Conservation (phyloP, 169 alveolate species). For the Plasmodium sp. region DNA sequence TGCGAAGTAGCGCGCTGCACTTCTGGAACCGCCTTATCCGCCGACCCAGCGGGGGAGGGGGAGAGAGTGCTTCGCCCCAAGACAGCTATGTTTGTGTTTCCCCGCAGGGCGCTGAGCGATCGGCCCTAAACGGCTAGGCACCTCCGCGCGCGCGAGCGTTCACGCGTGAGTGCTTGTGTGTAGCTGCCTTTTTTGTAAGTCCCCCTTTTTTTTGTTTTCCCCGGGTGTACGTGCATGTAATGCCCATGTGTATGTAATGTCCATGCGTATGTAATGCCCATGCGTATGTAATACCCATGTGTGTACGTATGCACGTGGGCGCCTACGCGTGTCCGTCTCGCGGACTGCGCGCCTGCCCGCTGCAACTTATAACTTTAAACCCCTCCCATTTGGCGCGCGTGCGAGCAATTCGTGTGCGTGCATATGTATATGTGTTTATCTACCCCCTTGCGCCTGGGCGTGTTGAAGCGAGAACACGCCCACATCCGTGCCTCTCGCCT, state of each 20-base stretch:
- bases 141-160: neutral
- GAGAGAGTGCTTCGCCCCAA: neutral
- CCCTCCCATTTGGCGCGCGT: neutral
- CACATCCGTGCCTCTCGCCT: neutral
- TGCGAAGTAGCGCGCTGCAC: neutral
- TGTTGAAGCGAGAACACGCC: neutral
- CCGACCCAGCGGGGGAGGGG: neutral
- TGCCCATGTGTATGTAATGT: neutral
- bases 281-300: neutral
- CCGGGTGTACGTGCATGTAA: neutral
- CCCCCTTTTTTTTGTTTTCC: slow-evolving; percentile 2
- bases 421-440: neutral
- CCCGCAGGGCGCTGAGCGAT: neutral
- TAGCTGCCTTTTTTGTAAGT: neutral
- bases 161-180: neutral
- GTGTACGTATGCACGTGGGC: neutral
- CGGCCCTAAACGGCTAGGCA: neutral
- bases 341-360: neutral
- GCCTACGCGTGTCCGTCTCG: neutral
- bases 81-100: neutral
- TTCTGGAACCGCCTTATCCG: neutral
- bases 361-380: neutral
- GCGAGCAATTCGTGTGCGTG: neutral
- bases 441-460: neutral
- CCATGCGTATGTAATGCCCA: neutral